Conservation (phyloP, 495 filamentous ascomycete species). For the Xylaria longipes region DNA sequence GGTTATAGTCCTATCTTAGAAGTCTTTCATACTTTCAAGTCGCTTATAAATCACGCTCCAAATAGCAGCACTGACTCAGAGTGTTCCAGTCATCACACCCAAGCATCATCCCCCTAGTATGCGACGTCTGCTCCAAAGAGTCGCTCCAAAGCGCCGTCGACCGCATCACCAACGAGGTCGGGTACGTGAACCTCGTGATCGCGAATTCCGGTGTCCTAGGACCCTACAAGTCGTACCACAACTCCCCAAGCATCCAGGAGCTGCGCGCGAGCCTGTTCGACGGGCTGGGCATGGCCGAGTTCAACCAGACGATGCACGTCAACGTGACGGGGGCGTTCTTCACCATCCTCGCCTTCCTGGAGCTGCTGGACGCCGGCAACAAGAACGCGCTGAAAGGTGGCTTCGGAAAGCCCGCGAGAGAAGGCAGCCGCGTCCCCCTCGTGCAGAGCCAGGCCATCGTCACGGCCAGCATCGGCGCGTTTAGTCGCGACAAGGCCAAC, state of each 20-base stretch:
- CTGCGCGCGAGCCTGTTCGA: constrained; percentile 54
- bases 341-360: constrained; percentile 61
- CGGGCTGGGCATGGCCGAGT: constrained; percentile 53
- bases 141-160: constrained; percentile 57
- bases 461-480: constrained; percentile 61
- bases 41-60: background rate
- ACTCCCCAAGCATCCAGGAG: constrained; percentile 47
- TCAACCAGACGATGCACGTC: constrained; percentile 54
- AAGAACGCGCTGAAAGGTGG: constrained; percentile 50
- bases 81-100: constrained; percentile 8
- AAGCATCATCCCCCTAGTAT: constrained; percentile 60
- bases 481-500: constrained; percentile 49
- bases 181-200: constrained; percentile 63
- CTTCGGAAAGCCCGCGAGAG: constrained; percentile 36
- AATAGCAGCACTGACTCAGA: background rate
- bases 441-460: constrained; percentile 62
- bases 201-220: constrained; percentile 65
- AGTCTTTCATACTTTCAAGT: background rate
- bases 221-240: constrained; percentile 45
- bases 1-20: background rate
- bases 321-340: constrained; percentile 61
- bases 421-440: constrained; percentile 42
- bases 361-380: constrained; percentile 67
- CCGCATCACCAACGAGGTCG: constrained; percentile 53
- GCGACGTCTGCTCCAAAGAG: constrained; percentile 64